Evolutionary conservation across 2,329 filamentous ascomycete genomes (phyloP), one percentile per base, ranked within the genome.

Genomic region (Cercospora citrullina): DNA sequence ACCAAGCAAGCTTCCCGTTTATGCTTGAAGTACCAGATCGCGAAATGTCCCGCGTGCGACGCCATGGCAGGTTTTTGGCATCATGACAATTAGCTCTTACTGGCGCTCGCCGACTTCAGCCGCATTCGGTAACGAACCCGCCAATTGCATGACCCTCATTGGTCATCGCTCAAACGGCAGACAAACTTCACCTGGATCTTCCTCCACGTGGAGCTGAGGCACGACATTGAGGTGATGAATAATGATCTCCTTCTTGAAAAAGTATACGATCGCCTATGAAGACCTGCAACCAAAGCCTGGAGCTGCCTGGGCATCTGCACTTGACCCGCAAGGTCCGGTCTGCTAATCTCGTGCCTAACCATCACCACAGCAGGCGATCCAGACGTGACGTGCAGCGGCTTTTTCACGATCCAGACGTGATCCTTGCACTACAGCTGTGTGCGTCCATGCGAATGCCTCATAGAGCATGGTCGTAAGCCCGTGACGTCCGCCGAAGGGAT

Each of bases 71-170:
- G 48, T 6, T 39, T 55, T 63, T 63, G 45, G 45, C 45, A 51
- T 45, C 31, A 63, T 63, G 61, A 63, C 61, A 55, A 55, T 63
- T 57, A 63, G 23, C 21, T 23, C 18, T 33, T 6, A 14, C 5
- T 26, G 23, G 9, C 7, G 16, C 26, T 31, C 18, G 18, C 39
- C 26, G 18, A 7, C 9, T 30, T n/a, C 48, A 57, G 61, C 45
- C 61, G 31, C 48, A 33, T 57, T 18, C 28, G 26, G 42, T 16
- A 36, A 63, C 61, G 61, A 63, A 26, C 45, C 42, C 61, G 48
- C 61, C 61, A 57, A 63, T 63, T 33, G 61, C 14, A n/a, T 18
- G n/a, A 23, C n/a, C 14, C 26, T 63, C n/a, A 53, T 63, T 63
- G 61, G 61, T 63, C 61, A 39, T 63, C 18, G 61, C 28, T 21